Evolutionary conservation across 805 yeast genomes (phyloP).

Genomic region (Cyberlindnera samutprakarnensis): DNA sequence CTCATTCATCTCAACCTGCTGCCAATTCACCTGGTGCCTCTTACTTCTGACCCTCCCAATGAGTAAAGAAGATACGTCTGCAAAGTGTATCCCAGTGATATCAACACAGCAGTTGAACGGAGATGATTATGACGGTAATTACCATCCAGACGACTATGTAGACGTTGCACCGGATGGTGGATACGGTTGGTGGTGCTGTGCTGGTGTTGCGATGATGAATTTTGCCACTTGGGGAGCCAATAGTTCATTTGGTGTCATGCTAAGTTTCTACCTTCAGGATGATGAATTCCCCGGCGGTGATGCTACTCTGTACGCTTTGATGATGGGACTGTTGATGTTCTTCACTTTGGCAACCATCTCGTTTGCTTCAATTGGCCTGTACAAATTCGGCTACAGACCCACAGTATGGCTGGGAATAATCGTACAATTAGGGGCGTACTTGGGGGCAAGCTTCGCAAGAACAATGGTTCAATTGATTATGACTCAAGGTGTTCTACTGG

Average conservation of each 20-base stretch:
- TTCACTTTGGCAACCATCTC: constrained; percentile 50
- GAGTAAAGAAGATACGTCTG: too few relatives aligned
- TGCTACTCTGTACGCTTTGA: constrained; percentile 45
- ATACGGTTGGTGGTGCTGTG: constrained; percentile 42
- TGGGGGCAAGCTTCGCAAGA: constrained; percentile 44
- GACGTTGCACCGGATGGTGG: constrained; percentile 38
- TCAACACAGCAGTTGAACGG: constrained; percentile 2
- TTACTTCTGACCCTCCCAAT: too few relatives aligned
- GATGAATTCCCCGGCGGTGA: constrained; percentile 38
- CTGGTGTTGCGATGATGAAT: constrained; percentile 25
- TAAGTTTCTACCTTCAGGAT: constrained; percentile 37
- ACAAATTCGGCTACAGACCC: constrained; percentile 34
- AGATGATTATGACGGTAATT: too few relatives aligned
- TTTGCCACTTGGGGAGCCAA: constrained; percentile 30
- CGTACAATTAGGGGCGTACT: constrained; percentile 38
- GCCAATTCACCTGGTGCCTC: too few relatives aligned
- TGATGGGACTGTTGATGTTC: constrained; percentile 46
- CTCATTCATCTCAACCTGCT: too few relatives aligned
- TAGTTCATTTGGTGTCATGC: constrained; percentile 46
- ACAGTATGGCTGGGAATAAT: constrained; percentile 33
- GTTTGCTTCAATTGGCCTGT: constrained; percentile 32
- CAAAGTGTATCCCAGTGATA: too few relatives aligned
- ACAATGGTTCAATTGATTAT: constrained; percentile 42
- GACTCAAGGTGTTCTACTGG: constrained; percentile 47
- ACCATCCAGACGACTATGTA: constrained; percentile 25